Base-by-base conservation (phyloP, 2,329 filamentous ascomycete species). In the Colletotrichum magnum region DNA sequence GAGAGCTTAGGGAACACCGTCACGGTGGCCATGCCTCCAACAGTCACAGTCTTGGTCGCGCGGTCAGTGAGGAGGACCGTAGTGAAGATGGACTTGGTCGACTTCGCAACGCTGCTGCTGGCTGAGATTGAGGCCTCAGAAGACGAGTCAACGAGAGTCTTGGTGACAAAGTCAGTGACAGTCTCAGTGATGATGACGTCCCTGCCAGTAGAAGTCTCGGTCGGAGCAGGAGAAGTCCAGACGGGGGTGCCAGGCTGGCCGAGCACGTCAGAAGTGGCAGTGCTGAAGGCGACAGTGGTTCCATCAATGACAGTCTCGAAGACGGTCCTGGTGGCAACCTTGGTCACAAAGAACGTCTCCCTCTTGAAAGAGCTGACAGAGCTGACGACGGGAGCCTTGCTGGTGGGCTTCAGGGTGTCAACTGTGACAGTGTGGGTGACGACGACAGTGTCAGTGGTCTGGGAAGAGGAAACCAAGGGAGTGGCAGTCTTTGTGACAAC, bases 341-440 rank as follows among this genome's bases (percentile, higher is more conserved):
- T 36, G 5, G 59, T 66, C 12, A 70, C 57, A 4, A 50, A 12
- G 10, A 58, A 13, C 12, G 68, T 72, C 24, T 53, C 16, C 16
- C 60, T 47, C 58, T 50, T 47, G 56, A 39, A 18, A 26, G 58
- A 61, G 18, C 21, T 48, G 45, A 58, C 24, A 32, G 24, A 54
- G 52, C 65, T 71, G 43, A n/a, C 13, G 10, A 28, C 7, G 21
- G 57, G n/a, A 12, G 21, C 9, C 32, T 50, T 51, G 39, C 45
- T 54, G n/a, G 41, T 53, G 12, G 62, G 67, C 28, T 53, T 59
- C 43, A 58, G 32, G 36, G 61, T 58, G 47, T 64, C 67, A 13
- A 70, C 50, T 18, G 67, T 67, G 61, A 70, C 53, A 5, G 69
- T 71, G 45, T 66, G 48, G 41, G 69, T 71, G 21, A 67, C 54